phyloP scores from a whole-genome alignment of 352 stramenopile species.

The Phytophthora pinifolia region DNA sequence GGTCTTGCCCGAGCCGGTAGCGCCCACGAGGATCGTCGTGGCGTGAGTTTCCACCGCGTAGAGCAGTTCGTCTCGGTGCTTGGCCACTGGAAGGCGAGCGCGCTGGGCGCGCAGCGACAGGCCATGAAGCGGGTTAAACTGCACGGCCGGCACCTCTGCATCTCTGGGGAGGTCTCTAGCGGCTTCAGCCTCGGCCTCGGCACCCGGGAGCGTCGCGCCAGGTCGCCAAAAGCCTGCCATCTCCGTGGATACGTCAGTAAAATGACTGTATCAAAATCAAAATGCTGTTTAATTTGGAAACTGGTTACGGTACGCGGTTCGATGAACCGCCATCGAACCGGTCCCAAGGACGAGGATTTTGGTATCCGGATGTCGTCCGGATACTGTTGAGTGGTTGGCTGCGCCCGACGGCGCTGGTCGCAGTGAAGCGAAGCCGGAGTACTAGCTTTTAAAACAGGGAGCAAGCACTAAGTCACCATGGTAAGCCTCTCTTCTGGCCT shows the following conservation, averaged over 20 bases:
- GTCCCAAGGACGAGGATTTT: not conserved
- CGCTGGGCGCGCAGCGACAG: conserved; percentile 60
- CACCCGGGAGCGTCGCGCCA: conserved; percentile 40
- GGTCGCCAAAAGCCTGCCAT: conserved; percentile 73
- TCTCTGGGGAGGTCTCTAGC: conserved; percentile 35
- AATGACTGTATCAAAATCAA: not conserved
- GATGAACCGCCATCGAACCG: not conserved
- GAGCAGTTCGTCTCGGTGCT: conserved; percentile 89
- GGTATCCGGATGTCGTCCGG: too few species aligned
- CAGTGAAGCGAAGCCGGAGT: too few species aligned
- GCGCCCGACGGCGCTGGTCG: conserved; percentile 11
- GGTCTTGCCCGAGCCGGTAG: conserved; percentile 92
- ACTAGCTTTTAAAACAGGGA: conserved; percentile 85
- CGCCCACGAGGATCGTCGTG: conserved; percentile 91
- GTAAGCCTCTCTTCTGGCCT: conserved; percentile 39
- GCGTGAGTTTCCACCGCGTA: conserved; percentile 88
- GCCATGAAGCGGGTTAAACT: conserved; percentile 65
- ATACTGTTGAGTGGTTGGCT: conserved; percentile 31
- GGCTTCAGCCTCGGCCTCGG: conserved; percentile 29
- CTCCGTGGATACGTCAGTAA: too few species aligned
- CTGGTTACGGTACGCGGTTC: too few species aligned
- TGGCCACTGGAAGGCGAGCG: conserved; percentile 83
- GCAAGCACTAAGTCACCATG: conserved; percentile 84
- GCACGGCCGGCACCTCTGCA: conserved; percentile 41
- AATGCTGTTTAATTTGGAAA: not conserved